Evolutionary conservation across 2,329 filamentous ascomycete genomes (phyloP), one percentile per base, ranked within the genome.

Genomic region (Elsinoe necatrix): DNA sequence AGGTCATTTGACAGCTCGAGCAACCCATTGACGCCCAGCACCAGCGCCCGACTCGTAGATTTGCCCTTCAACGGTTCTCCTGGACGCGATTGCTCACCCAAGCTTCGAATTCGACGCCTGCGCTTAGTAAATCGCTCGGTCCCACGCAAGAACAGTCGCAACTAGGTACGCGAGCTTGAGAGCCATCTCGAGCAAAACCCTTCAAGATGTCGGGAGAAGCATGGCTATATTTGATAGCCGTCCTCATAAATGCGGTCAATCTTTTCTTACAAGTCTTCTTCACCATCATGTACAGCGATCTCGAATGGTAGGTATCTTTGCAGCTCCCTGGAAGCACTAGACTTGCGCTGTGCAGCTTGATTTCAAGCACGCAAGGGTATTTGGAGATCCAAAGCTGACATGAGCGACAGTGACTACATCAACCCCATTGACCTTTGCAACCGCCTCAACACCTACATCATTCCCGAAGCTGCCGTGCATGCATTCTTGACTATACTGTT

Each of bases 341-440:
- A 25, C 31, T 18, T 4, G 29, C 14, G 34, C 12, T 37, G 3
- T 12, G 23, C 14, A 54, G 6, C 5, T 21, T 14, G 25, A 9
- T 34, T 3, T 3, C 3, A 1, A 23, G 31, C 25, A 14, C 8
- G 20, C 8, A 25, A 4, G 27, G 12, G 14, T 7, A 16, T 18
- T 14, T 16, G 9, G 25, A 11, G 8, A 35, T 18, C 20, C 9
- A 9, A 6, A 8, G 43, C 21, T 59, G 59, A 57, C 55, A 35
- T 47, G 52, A 25, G 14, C 14, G 14, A 34, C 70, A 95, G 90
- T 77, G 93, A 98, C 77, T 98, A 98, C 77, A 98, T 98, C 78
- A 98, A 98, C 80, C 93, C 93, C 45, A 98, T 98, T 78, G 93
- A 98, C 68, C 91, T 98, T 64, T 98, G 93, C 87, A 98, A 98